phyloP scores from a whole-genome alignment of 805 yeast genomes.

The Lipomyces kockii region DNA sequence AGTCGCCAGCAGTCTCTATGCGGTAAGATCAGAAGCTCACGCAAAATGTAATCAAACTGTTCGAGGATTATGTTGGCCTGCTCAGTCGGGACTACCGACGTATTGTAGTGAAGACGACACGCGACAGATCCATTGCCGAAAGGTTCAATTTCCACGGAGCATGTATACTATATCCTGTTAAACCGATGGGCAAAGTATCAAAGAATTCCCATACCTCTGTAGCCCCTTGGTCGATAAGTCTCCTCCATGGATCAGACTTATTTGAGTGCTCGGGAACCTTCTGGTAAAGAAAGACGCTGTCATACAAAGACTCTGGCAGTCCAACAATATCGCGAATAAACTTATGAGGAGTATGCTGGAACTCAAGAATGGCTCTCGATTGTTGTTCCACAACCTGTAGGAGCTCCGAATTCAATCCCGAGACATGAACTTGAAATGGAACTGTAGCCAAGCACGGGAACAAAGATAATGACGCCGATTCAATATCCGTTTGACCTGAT shows the following conservation, averaged over 20 bases:
- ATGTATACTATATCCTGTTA: conserved; percentile 11
- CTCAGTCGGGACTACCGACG: conserved; percentile 15
- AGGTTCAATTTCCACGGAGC: conserved; percentile 34
- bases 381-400: conserved; percentile 10
- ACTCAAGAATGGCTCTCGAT: conserved; percentile 9
- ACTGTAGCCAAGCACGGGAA: conserved; percentile 37
- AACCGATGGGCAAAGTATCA: not conserved
- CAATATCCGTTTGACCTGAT: conserved; percentile 32
- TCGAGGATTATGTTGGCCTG: conserved; percentile 32
- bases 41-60: conserved; percentile 28
- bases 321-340: conserved; percentile 17
- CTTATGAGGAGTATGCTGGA: conserved; percentile 33
- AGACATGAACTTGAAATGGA: conserved; percentile 28
- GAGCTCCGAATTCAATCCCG: conserved; percentile 29
- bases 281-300: conserved; percentile 36
- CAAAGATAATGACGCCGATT: conserved; percentile 11
- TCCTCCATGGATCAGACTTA: conserved; percentile 9
- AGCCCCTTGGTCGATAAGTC: conserved; percentile 13
- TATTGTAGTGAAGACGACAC: conserved; percentile 4
- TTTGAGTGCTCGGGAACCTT: not conserved
- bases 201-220: conserved; percentile 21
- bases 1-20: not conserved
- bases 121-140: conserved; percentile 1
- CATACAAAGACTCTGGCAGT: conserved; percentile 18
- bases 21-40: conserved; percentile 8